Conservation (phyloP, 306 rosid species). For the Ormosia emarginata region DNA sequence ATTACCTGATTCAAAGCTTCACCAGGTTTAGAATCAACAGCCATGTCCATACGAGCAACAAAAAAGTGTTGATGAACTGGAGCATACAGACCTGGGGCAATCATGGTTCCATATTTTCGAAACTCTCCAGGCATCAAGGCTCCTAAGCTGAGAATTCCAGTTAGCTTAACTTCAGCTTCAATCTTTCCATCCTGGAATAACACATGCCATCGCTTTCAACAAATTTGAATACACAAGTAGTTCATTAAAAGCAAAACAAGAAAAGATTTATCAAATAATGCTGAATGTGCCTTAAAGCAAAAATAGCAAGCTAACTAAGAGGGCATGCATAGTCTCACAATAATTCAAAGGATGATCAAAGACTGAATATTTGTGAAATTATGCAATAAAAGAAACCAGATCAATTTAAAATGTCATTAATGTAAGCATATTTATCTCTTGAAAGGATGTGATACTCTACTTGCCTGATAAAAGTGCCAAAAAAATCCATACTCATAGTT, state of each 20-base stretch:
- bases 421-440: background rate
- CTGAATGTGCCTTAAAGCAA: background rate
- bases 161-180: constrained; percentile 92
- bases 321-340: background rate
- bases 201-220: constrained; percentile 16
- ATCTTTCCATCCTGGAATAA: constrained; percentile 84
- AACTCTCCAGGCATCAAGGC: constrained; percentile 84
- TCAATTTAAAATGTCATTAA: background rate
- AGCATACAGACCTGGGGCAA: constrained; percentile 90
- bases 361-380: background rate
- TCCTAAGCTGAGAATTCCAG: constrained; percentile 93
- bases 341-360: background rate
- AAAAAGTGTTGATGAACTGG: constrained; percentile 95
- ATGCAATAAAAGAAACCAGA: background rate
- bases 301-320: background rate
- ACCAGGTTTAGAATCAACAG: constrained; percentile 94
- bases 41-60: constrained; percentile 96
- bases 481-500: constrained; percentile 90
- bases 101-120: constrained; percentile 85
- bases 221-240: background rate
- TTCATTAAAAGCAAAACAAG: background rate
- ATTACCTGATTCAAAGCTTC: constrained; percentile 88
- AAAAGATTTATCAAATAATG: background rate
- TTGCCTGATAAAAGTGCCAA: constrained; percentile 97
- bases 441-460: constrained; percentile 25